Conservation (phyloP, 495 filamentous ascomycete species). For the Penicillium riverlandense region DNA sequence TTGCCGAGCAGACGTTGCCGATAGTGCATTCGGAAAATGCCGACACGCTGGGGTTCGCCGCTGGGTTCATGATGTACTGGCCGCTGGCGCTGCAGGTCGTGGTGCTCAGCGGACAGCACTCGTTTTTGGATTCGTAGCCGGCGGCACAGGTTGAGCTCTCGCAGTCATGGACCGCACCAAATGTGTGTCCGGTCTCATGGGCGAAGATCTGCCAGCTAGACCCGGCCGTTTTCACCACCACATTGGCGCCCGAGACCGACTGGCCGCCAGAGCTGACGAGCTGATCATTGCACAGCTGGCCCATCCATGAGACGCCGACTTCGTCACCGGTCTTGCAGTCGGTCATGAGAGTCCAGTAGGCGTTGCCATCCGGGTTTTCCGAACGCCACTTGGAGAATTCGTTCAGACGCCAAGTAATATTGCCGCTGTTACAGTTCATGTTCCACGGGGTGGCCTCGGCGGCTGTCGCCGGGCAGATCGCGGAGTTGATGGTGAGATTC, state of each 20-base stretch:
- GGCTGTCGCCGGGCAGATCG: constrained; percentile 58
- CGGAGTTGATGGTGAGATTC: constrained; percentile 70
- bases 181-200: constrained; percentile 92
- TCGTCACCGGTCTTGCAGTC: constrained; percentile 79
- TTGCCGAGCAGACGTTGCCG: constrained; percentile 91
- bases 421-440: constrained; percentile 52
- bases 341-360: constrained; percentile 89
- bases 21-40: constrained; percentile 82
- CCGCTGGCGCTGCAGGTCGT: constrained; percentile 66
- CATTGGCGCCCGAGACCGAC: constrained; percentile 77
- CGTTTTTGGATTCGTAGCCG: constrained; percentile 32
- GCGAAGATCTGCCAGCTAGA: constrained; percentile 96
- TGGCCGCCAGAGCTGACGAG: constrained; percentile 43
- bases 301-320: constrained; percentile 90
- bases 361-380: constrained; percentile 62
- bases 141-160: constrained; percentile 51
- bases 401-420: constrained; percentile 75
- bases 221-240: constrained; percentile 69
- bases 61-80: constrained; percentile 92
- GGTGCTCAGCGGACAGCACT: constrained; percentile 80
- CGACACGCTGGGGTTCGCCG: constrained; percentile 61
- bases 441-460: constrained; percentile 73
- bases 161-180: constrained; percentile 95
- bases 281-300: constrained; percentile 69
- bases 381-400: constrained; percentile 87